Evolutionary conservation across 106 monocot genomes (phyloP).

Genomic region (Hemerocallis citrina): DNA sequence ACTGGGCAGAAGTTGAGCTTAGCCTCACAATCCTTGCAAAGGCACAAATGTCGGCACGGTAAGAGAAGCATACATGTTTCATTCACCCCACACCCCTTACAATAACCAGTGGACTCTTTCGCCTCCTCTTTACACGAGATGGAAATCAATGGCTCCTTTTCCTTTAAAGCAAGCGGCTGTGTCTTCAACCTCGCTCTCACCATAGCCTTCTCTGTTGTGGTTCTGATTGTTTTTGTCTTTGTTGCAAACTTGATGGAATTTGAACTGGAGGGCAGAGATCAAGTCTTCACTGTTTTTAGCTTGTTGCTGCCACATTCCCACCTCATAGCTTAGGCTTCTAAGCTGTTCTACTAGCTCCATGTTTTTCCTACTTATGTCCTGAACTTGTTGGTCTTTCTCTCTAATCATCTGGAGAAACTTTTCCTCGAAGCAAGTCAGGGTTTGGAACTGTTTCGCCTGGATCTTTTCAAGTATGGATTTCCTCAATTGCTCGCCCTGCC

Average conservation of each 20-base stretch:
- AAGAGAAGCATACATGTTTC: conserved; percentile 73
- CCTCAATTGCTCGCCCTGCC: conserved; percentile 59
- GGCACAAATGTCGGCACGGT: conserved; percentile 81
- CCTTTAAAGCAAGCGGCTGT: conserved; percentile 69
- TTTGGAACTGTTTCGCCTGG: conserved; percentile 57
- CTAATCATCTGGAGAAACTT: conserved; percentile 44
- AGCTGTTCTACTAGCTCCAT: conserved; percentile 70
- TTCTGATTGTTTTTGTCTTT: conserved; percentile 46
- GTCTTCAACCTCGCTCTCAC: conserved; percentile 83
- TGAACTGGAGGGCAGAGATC: conserved; percentile 55
- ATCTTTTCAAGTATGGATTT: conserved; percentile 65
- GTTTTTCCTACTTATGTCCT: conserved; percentile 59
- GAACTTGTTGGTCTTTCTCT: conserved; percentile 63
- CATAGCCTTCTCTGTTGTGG: conserved; percentile 66
- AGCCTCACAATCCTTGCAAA: conserved; percentile 86
- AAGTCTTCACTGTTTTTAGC: conserved; percentile 70
- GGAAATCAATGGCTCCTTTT: conserved; percentile 19
- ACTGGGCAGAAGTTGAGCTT: conserved; percentile 74
- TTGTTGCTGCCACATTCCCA: conserved; percentile 60
- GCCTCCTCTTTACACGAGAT: conserved; percentile 26
- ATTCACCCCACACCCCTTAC: conserved; percentile 59
- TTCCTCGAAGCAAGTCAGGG: conserved; percentile 49
- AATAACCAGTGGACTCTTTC: conserved; percentile 35
- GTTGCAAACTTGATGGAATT: conserved; percentile 53
- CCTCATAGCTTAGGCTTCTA: conserved; percentile 47